These are phyloP conservation scores for Bertia moriformis DNA, from an alignment of 2,329 filamentous ascomycete species.

Conservation along the genomic window DNA sequence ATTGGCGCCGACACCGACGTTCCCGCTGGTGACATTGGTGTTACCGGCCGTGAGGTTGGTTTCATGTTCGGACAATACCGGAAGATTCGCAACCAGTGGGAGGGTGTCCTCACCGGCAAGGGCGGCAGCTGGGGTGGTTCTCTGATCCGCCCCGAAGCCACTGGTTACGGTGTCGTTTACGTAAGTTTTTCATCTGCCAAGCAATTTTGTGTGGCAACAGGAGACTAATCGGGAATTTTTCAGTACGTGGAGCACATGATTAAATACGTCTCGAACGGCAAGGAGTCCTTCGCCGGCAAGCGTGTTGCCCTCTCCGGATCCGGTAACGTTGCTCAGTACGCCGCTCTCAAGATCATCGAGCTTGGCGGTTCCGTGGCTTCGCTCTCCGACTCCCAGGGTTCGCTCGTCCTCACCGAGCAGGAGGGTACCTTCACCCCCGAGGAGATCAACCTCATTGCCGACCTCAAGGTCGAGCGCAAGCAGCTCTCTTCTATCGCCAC, in stretches of 20 bases:
- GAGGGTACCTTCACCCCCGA: conserved; percentile 63
- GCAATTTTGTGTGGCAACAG: not conserved
- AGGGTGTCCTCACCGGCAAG: conserved; percentile 94
- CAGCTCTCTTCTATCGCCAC: conserved; percentile 60
- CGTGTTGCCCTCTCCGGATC: conserved; percentile 90
- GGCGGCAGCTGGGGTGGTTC: conserved; percentile 82
- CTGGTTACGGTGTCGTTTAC: conserved; percentile 91
- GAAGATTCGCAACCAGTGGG: conserved; percentile 75
- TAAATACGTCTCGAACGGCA: conserved; percentile 55
- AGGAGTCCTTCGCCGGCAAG: conserved; percentile 78
- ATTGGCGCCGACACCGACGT: conserved; percentile 94
- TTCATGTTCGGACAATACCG: conserved; percentile 93
- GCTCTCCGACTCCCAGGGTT: conserved; percentile 81
- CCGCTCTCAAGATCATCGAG: conserved; percentile 89
- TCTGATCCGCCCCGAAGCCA: conserved; percentile 91
- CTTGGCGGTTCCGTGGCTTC: conserved; percentile 86
- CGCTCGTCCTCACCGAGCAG: conserved; percentile 55
- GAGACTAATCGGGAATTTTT: conserved; percentile 18
- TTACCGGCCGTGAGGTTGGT: conserved; percentile 80
- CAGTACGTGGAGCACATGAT: conserved; percentile 97
- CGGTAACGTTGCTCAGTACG: conserved; percentile 95
- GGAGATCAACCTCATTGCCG: conserved; percentile 65
- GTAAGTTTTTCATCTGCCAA: not conserved
- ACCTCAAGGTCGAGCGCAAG: conserved; percentile 76
- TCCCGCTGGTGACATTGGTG: conserved; percentile 92